phyloP scores from a whole-genome alignment of 176 grass and related monocot genomes.

The Thinopyrum elongatum region DNA sequence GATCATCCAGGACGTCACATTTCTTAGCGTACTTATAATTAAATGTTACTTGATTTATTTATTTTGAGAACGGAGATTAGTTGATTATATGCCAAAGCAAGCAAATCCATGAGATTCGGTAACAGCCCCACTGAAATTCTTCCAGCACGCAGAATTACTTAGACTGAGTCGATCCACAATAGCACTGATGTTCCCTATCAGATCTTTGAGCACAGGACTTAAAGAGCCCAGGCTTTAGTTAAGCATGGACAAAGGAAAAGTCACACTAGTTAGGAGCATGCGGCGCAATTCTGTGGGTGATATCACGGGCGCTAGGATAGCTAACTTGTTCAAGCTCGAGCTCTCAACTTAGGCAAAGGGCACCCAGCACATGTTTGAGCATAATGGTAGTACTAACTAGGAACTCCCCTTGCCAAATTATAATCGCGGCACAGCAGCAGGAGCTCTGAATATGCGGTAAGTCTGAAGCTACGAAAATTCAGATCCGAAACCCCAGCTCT shows the following conservation, averaged over 20 bases:
- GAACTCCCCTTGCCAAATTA: background rate
- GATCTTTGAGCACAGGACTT: background rate
- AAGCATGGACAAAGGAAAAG: background rate
- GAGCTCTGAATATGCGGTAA: background rate
- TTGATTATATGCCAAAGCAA: background rate
- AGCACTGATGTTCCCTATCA: background rate
- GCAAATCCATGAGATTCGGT: background rate
- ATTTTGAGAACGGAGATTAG: background rate
- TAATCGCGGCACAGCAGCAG: background rate
- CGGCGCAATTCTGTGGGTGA: background rate
- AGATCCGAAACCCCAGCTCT: background rate
- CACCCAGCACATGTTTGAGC: background rate
- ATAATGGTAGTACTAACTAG: background rate
- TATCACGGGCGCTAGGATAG: background rate
- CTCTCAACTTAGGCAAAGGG: background rate
- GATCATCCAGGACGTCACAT: background rate
- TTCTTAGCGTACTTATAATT: background rate
- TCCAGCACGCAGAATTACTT: background rate
- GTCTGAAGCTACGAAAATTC: background rate
- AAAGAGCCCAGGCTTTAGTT: background rate
- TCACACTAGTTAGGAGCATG: background rate
- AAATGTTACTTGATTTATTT: background rate
- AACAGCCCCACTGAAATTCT: background rate
- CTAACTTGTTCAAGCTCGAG: constrained; percentile 6
- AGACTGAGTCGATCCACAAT: background rate